Conservation (phyloP, 2,329 filamentous ascomycete genomes). For the Colletotrichum salicis region DNA sequence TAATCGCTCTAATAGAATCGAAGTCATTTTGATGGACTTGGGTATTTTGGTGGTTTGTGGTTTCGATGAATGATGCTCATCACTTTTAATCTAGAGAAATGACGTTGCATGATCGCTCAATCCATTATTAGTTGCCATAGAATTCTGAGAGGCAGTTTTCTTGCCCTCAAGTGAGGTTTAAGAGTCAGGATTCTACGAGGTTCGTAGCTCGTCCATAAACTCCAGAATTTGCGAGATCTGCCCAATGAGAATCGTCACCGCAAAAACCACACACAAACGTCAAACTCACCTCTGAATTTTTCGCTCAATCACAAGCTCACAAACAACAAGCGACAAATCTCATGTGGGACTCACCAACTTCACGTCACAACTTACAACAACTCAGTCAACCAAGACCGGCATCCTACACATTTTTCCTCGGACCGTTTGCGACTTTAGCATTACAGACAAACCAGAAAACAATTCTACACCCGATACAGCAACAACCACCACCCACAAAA, state of each 20-base stretch:
- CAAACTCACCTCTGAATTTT: constrained; percentile 22
- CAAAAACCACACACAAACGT: constrained; percentile 17
- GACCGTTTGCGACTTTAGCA: not conserved
- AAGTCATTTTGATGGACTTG: not conserved
- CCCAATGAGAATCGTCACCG: constrained; percentile 32
- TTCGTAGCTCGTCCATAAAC: constrained; percentile 32
- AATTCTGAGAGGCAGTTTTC: not conserved
- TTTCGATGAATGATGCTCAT: not conserved
- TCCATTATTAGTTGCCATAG: not conserved
- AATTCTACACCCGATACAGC: too few relatives aligned
- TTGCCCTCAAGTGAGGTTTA: not conserved
- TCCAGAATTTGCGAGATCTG: constrained; percentile 23
- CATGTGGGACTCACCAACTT: not conserved
- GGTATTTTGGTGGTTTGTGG: not conserved
- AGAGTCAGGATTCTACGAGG: constrained; percentile 14
- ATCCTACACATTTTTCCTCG: not conserved
- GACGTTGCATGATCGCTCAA: not conserved
- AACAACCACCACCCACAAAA: not conserved
- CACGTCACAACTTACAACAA: not conserved
- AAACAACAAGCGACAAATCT: not conserved
- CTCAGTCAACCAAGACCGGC: not conserved
- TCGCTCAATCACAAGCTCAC: constrained; percentile 8
- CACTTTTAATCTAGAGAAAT: not conserved
- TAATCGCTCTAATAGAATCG: constrained; percentile 27
- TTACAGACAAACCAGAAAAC: not conserved